Percentiles rank a stretch among this genome's conserved stretches.
phyloP scores from a whole-genome alignment of 78 protist genomes.

The Polysphondylium violaceum region DNA sequence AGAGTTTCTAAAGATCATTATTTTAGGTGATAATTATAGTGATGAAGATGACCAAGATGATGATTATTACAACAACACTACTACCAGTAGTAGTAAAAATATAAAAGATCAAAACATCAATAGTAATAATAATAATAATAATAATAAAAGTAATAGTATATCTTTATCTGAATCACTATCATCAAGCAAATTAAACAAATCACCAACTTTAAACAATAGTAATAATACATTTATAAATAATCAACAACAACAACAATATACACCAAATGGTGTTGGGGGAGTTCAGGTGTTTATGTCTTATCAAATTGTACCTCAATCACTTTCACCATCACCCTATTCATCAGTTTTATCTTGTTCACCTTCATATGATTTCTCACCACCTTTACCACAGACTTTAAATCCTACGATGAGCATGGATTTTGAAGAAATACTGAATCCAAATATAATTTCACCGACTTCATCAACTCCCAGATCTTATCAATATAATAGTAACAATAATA shows the following conservation, averaged over 20 bases:
- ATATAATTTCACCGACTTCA: background rate
- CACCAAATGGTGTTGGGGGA: too few species aligned
- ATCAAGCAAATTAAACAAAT: too few species aligned
- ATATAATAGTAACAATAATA: background rate
- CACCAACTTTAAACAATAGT: background rate
- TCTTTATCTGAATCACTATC: too few species aligned
- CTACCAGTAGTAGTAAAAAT: too few species aligned
- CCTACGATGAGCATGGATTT: background rate
- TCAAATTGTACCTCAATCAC: conserved; percentile 20
- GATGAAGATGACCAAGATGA: background rate
- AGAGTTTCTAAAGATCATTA: conserved; percentile 38
- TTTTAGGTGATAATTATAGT: conserved; percentile 32
- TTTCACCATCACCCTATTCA: conserved; percentile 62
- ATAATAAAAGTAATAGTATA: background rate
- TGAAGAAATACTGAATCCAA: background rate
- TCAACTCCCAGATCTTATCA: background rate
- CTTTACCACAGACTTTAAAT: background rate
- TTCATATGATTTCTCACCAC: conserved; percentile 59
- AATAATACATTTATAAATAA: background rate
- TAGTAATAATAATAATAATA: too few species aligned
- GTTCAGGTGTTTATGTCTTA: too few species aligned
- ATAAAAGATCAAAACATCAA: too few species aligned
- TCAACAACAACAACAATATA: background rate
- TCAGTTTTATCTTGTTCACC: conserved; percentile 56
- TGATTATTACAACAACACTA: too few species aligned